These are phyloP conservation scores for Leonotis leonurus DNA, from an alignment of 257 asterid genomes.

Conservation along the genomic window DNA sequence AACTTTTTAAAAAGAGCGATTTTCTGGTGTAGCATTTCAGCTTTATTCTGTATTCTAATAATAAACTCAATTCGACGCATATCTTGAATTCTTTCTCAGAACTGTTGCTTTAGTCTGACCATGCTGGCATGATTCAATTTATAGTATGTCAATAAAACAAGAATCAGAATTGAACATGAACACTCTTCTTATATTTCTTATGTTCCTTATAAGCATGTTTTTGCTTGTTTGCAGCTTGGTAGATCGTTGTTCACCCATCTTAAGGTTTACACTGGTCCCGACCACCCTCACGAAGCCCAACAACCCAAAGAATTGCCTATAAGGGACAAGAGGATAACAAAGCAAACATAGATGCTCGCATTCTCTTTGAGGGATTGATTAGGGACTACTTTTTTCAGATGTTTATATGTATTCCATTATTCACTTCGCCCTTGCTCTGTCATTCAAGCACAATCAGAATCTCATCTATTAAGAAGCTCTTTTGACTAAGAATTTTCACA, in stretches of 20 bases:
- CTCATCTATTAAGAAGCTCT: too few species aligned
- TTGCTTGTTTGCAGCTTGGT: constrained; percentile 67
- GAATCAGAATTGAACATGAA: not conserved
- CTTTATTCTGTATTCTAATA: not conserved
- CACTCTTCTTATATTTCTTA: not conserved
- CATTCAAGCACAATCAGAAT: too few species aligned
- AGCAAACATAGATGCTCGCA: constrained; percentile 24
- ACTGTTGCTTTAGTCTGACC: not conserved
- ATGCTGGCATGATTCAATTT: not conserved
- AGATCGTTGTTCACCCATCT: constrained; percentile 76
- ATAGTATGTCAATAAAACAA: not conserved
- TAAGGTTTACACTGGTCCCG: constrained; percentile 83
- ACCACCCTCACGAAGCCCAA: constrained; percentile 95
- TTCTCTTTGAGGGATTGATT: not conserved
- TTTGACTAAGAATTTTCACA: not conserved
- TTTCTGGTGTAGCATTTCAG: not conserved
- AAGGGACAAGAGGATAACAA: constrained; percentile 75
- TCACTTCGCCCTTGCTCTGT: too few species aligned
- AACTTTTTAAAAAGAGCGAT: too few species aligned
- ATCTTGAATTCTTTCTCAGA: not conserved
- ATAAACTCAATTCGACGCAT: too few species aligned
- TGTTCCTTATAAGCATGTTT: constrained; percentile 2
- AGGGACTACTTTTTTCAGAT: not conserved
- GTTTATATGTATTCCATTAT: constrained; percentile 12
- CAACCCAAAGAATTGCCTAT: constrained; percentile 72